Conservation (phyloP, 345 rosid species). For the Chamaenerion angustifolium region DNA sequence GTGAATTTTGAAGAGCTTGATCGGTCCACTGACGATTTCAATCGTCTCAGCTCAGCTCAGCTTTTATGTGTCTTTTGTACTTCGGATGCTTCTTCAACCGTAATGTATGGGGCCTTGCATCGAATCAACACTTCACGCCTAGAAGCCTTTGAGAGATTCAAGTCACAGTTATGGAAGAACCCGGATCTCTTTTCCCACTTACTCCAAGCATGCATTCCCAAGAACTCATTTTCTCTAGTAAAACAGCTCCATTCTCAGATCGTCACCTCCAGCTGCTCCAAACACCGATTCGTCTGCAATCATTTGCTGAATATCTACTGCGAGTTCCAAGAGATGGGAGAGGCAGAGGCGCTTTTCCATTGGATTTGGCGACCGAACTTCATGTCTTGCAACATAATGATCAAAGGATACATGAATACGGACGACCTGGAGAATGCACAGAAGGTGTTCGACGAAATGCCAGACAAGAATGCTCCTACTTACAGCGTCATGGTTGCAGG, state of each 20-base stretch:
- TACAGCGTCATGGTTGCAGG: no score
- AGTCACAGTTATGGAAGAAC: conserved; percentile 40
- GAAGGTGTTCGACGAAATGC: no score
- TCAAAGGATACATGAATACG: conserved; percentile 32
- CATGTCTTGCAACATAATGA: conserved; percentile 72
- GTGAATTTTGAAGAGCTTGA: no score
- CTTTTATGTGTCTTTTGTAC: no score
- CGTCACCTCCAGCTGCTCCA: conserved; percentile 48
- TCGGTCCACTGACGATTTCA: no score
- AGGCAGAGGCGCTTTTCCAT: conserved; percentile 29
- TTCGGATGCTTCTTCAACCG: no score
- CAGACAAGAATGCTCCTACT: no score
- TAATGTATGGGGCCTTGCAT: neutral
- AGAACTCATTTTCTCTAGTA: conserved; percentile 29
- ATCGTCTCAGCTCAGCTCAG: no score
- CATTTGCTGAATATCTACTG: conserved; percentile 65
- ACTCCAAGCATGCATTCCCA: conserved; percentile 40
- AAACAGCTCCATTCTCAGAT: conserved; percentile 60
- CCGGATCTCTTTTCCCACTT: conserved; percentile 31
- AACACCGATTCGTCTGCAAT: conserved; percentile 48
- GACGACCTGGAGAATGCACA: conserved; percentile 29
- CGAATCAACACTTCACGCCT: conserved; percentile 7
- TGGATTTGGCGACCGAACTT: conserved; percentile 37
- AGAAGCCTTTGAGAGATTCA: conserved; percentile 41
- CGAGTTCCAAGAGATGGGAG: conserved; percentile 38